These are phyloP conservation scores for Prinsepia uniflora DNA, from an alignment of 306 rosid species.

Conservation along the genomic window DNA sequence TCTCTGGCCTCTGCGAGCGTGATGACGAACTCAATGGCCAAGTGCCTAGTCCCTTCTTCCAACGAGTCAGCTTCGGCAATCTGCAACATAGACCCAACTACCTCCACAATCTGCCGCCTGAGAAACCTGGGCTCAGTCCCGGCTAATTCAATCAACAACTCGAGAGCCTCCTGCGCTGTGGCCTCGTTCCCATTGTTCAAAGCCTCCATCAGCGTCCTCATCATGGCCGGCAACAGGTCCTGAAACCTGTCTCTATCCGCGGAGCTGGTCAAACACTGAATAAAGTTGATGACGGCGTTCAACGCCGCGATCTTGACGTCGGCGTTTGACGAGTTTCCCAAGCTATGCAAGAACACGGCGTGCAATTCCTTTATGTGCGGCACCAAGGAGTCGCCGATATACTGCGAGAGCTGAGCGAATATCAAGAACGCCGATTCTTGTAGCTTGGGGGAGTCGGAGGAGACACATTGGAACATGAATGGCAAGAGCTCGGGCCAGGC, in stretches of 20 bases:
- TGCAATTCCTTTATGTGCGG: constrained; percentile 81
- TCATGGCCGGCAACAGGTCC: constrained; percentile 91
- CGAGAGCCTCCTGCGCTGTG: constrained; percentile 90
- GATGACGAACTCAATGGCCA: constrained; percentile 92
- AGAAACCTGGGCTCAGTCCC: constrained; percentile 90
- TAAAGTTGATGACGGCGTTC: constrained; percentile 87
- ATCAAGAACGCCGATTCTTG: constrained; percentile 85
- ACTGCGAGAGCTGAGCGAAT: constrained; percentile 89
- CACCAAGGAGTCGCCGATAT: constrained; percentile 71
- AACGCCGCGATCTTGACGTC: constrained; percentile 85
- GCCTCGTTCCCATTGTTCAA: constrained; percentile 83
- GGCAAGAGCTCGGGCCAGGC: constrained; percentile 91
- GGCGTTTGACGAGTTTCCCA: constrained; percentile 44
- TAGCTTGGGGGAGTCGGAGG: constrained; percentile 69
- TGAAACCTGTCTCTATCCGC: constrained; percentile 81
- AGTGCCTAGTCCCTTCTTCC: constrained; percentile 88
- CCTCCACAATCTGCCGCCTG: constrained; percentile 79
- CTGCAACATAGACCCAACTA: constrained; percentile 87
- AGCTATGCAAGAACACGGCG: constrained; percentile 67
- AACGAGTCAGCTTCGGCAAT: constrained; percentile 79
- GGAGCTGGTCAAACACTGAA: constrained; percentile 78
- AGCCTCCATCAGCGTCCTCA: constrained; percentile 79
- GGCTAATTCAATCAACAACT: constrained; percentile 79
- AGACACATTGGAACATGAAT: constrained; percentile 86
- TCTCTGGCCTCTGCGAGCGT: constrained; percentile 95